Evolutionary conservation across 1,284 basidiomycete species (phyloP), one percentile per base, ranked within the genome.

Genomic region (Pascua guehoae): DNA sequence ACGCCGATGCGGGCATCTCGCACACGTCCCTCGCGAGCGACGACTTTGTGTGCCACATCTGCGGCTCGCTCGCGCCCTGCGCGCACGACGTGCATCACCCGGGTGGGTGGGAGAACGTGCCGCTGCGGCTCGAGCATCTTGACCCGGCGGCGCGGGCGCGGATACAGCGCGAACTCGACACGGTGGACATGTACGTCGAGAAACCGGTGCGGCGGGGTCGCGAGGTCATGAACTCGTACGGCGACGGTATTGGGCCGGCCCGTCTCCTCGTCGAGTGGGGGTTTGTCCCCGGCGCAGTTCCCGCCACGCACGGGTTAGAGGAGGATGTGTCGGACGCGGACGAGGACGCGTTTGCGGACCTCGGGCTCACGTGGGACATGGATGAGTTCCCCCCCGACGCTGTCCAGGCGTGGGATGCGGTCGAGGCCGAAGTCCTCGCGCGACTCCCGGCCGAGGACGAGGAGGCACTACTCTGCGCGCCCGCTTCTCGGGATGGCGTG

Each of bases 221-320:
- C 12, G 87, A 95, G 69, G 81, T 93, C 8, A 91, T 85, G 81
- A 96, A 95, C 75, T 88, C 87, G 2, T 96, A 95, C 73, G 91
- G 91, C 39, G 82, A 74, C 12, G 77, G 73, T 4, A 79, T 89
- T n/a, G 79, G 80, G 11, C 89, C 90, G 70, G 84, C 86, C 0
- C 78, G 86, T 57, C 80, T 91, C 12, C 78, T 91, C 39, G 80
- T 80, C 37, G 85, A 84, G 56, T 92, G 91, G 76, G 89, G 89
- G 0, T 92, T 91, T 71, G 54, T 62, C 70, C 60, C 60, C 15
- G 56, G 56, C 12, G 50, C 53, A 47, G 39, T 12, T 45, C 37
- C 18, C 4, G 24, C 24, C 24, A 32, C 49, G 42, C 43, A n/a
- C n/a, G n/a, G n/a, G 47, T 32, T 14, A 5, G 51, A 56, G 8